Conservation (phyloP, 257 asterid species). For the Scutellaria baicalensis region DNA sequence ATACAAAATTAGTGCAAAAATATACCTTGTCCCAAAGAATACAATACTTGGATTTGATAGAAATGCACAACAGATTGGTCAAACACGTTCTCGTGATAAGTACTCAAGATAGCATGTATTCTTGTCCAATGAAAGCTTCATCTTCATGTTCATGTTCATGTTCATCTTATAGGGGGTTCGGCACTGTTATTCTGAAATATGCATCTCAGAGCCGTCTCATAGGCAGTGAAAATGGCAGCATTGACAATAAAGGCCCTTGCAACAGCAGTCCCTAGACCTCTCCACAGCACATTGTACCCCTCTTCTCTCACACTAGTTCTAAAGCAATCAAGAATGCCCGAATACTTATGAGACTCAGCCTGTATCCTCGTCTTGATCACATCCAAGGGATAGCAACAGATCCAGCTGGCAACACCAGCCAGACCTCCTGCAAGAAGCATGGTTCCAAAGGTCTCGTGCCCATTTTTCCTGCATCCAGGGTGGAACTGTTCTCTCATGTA, state of each 20-base stretch:
- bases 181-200: constrained; percentile 20
- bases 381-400: constrained; percentile 64
- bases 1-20: neutral
- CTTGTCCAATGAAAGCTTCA: neutral
- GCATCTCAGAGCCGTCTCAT: constrained; percentile 62
- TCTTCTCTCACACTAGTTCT: constrained; percentile 51
- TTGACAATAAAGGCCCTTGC: constrained; percentile 77
- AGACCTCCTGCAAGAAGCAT: constrained; percentile 79
- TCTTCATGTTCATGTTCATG: neutral
- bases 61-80: neutral
- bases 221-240: constrained; percentile 69
- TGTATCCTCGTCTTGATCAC: constrained; percentile 76
- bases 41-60: neutral
- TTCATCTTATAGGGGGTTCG: neutral
- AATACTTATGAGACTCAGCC: constrained; percentile 39
- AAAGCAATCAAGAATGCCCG: constrained; percentile 67
- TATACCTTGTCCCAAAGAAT: neutral
- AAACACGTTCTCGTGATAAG: neutral
- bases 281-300: constrained; percentile 62
- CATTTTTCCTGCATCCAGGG: constrained; percentile 68
- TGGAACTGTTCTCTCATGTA: constrained; percentile 55
- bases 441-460: constrained; percentile 57
- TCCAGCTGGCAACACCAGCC: constrained; percentile 82
- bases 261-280: constrained; percentile 81
- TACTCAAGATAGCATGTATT: no score